Conservation (phyloP, 768 basidiomycete genomes). For the Artomyces pyxidatus region DNA sequence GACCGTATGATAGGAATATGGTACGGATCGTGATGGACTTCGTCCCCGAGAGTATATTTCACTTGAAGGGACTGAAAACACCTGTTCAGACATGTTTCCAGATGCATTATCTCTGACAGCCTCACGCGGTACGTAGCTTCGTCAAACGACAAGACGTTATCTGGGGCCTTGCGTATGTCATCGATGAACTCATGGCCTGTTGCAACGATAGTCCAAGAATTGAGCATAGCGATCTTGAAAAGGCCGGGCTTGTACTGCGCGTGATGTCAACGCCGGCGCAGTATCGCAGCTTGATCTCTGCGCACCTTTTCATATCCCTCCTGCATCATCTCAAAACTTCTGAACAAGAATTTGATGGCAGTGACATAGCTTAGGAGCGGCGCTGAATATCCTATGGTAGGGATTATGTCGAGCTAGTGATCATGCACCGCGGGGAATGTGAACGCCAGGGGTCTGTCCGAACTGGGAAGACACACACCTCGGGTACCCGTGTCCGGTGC, state of each 20-base stretch:
- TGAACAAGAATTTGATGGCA: not conserved
- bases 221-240: not conserved
- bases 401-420: slow-evolving; percentile 7
- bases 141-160: not conserved
- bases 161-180: not conserved
- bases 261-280: not conserved
- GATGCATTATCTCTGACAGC: too few species aligned
- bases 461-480: too few species aligned
- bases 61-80: not conserved
- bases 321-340: not conserved
- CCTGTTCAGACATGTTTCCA: too few species aligned
- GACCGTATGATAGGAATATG: not conserved
- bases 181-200: not conserved
- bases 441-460: too few species aligned
- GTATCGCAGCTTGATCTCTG: not conserved
- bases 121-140: too few species aligned
- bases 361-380: slow-evolving; percentile 9
- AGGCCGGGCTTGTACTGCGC: not conserved
- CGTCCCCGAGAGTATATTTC: not conserved
- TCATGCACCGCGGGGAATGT: too few species aligned
- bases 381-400: slow-evolving; percentile 9
- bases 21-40: not conserved
- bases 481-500: too few species aligned
- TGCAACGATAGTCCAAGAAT: not conserved
- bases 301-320: not conserved